These are phyloP conservation scores for Zoysia matrella DNA, from an alignment of 202 grass and related monocot species.

Conservation along the genomic window DNA sequence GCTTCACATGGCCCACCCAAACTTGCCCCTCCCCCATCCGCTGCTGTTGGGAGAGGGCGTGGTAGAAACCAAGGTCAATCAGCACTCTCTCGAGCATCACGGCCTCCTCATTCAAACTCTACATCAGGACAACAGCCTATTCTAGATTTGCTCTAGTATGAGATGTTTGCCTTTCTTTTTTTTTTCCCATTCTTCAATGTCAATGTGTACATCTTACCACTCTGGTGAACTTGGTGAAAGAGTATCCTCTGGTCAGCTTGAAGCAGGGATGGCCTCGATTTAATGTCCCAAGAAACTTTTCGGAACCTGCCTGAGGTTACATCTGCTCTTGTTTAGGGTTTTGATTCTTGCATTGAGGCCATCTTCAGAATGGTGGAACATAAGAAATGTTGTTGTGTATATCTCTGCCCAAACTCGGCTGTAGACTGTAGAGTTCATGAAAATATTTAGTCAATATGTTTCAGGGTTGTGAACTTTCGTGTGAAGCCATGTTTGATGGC, in stretches of 20 bases:
- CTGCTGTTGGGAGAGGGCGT: constrained; percentile 87
- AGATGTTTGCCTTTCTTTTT: not conserved
- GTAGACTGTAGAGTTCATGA: too few species aligned
- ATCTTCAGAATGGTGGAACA: too few species aligned
- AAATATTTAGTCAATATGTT: too few species aligned
- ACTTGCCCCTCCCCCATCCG: constrained; percentile 82
- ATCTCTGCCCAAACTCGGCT: too few species aligned
- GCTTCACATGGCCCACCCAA: constrained; percentile 59
- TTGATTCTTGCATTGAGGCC: not conserved
- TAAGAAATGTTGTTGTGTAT: too few species aligned
- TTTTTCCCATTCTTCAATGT: constrained; percentile 10
- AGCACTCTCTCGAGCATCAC: constrained; percentile 71
- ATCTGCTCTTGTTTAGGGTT: not conserved
- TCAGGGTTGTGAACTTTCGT: too few species aligned
- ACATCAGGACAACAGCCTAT: constrained; percentile 69
- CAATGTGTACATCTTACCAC: constrained; percentile 5
- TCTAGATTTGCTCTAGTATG: constrained; percentile 86
- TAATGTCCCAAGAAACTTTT: constrained; percentile 24
- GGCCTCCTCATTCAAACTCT: constrained; percentile 51
- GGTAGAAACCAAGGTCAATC: constrained; percentile 91
- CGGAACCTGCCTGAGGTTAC: constrained; percentile 25
- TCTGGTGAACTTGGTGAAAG: not conserved
- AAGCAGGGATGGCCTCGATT: constrained; percentile 32
- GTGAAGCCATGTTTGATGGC: not conserved
- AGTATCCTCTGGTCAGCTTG: constrained; percentile 30